Percentiles rank a stretch among this genome's conserved stretches.
Evolutionary conservation across 1,284 basidiomycete species (phyloP).

Genomic region (Ceraceosorus guamensis): DNA sequence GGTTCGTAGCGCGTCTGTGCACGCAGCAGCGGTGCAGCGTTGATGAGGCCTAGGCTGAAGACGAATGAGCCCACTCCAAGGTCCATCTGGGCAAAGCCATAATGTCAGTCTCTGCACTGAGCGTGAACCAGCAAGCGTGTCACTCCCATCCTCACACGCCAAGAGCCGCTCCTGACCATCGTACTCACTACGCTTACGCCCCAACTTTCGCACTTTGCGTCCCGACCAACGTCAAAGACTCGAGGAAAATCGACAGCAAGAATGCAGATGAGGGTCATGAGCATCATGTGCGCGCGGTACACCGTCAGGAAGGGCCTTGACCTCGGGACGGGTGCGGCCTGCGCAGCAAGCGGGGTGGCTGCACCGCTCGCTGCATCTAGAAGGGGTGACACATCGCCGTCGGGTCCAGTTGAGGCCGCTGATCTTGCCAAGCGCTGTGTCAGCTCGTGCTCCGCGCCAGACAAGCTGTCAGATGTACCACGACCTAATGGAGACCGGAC

Average conservation of each 20-base stretch:
- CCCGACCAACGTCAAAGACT: constrained; percentile 80
- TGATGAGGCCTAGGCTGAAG: constrained; percentile 85
- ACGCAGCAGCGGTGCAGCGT: constrained; percentile 61
- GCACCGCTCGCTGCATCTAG: not conserved
- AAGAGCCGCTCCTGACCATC: not conserved
- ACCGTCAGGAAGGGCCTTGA: constrained; percentile 63
- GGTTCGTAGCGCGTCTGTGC: constrained; percentile 13
- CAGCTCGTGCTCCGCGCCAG: not conserved
- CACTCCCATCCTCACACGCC: too few relatives aligned
- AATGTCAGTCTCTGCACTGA: not conserved
- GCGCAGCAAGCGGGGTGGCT: not conserved
- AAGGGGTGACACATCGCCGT: too few relatives aligned
- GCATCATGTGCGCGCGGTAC: constrained; percentile 90
- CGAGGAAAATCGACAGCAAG: constrained; percentile 86
- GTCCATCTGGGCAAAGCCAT: constrained; percentile 61
- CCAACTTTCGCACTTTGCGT: constrained; percentile 86
- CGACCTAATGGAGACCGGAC: not conserved
- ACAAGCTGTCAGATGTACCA: not conserved
- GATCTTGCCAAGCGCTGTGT: too few relatives aligned
- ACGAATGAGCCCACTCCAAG: constrained; percentile 93
- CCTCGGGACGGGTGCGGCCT: not conserved
- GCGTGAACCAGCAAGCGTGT: too few relatives aligned
- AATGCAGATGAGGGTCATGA: constrained; percentile 83
- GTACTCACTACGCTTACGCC: constrained; percentile 61
- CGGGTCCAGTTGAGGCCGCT: too few relatives aligned